Evolutionary conservation across 495 filamentous ascomycete genomes (phyloP).

Genomic region (Thozetella sp.): DNA sequence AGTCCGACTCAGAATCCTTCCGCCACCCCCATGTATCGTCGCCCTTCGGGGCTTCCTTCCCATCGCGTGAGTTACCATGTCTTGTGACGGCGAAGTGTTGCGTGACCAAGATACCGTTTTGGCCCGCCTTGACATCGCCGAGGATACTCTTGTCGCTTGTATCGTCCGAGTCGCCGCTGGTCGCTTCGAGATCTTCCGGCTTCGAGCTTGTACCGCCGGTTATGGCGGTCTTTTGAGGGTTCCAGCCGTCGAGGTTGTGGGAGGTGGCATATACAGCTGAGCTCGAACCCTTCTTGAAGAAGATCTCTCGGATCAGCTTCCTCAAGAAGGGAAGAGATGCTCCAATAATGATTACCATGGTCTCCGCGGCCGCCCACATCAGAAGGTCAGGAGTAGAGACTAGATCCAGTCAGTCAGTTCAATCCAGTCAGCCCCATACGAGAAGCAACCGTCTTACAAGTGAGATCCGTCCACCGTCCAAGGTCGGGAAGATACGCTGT

Average conservation of each 20-base stretch:
- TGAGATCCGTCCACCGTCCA: not conserved
- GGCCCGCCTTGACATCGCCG: not conserved
- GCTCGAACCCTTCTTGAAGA: not conserved
- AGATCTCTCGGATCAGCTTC: not conserved
- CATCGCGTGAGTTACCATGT: too few species aligned
- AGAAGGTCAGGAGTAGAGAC: not conserved
- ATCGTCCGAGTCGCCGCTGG: not conserved
- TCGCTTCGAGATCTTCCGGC: not conserved
- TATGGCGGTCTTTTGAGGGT: not conserved
- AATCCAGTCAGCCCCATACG: not conserved
- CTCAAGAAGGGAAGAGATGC: not conserved
- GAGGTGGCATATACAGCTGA: not conserved
- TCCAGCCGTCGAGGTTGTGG: not conserved
- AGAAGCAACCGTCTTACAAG: not conserved
- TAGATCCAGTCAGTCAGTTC: not conserved
- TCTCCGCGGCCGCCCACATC: not conserved
- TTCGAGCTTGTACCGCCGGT: not conserved
- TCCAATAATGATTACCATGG: not conserved
- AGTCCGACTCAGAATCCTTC: too few species aligned
- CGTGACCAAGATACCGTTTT: not conserved
- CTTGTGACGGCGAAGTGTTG: not conserved
- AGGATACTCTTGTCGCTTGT: not conserved
- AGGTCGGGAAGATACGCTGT: conserved; percentile 1
- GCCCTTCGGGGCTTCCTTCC: too few species aligned
- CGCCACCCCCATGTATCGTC: too few species aligned